Conservation (phyloP, 2,329 filamentous ascomycete species). For the Karstenula rhodostoma region DNA sequence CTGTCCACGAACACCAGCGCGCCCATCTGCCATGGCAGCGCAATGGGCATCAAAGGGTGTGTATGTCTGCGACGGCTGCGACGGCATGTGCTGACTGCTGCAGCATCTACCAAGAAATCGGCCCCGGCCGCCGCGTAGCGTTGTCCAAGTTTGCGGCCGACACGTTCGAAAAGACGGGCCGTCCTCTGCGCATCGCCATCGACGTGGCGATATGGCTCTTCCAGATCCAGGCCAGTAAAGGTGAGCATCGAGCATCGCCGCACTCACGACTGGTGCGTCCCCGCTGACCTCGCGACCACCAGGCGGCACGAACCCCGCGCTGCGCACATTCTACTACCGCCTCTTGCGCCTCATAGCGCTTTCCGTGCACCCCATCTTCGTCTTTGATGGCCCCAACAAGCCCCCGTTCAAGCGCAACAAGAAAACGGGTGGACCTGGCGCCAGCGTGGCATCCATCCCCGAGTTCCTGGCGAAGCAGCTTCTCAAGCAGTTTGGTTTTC, state of each 20-base stretch:
- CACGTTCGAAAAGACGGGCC: conserved; percentile 72
- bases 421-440: conserved; percentile 66
- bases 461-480: conserved; percentile 82
- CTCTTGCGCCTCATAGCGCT: conserved; percentile 78
- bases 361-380: conserved; percentile 86
- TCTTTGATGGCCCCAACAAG: conserved; percentile 88
- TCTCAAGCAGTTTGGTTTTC: conserved; percentile 84
- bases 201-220: conserved; percentile 98
- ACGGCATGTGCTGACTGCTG: conserved; percentile 24
- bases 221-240: conserved; percentile 84
- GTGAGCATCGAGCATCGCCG: conserved; percentile 45
- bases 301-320: conserved; percentile 87
- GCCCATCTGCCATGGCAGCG: background rate
- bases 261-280: conserved; percentile 7
- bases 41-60: conserved; percentile 53
- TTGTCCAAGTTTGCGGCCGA: conserved; percentile 83
- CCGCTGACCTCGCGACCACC: conserved; percentile 21
- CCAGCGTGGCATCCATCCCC: conserved; percentile 70
- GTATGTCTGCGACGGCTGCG: conserved; percentile 3
- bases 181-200: conserved; percentile 85
- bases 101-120: conserved; percentile 91
- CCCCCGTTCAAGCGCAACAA: conserved; percentile 90
- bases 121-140: conserved; percentile 78
- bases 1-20: conserved; percentile 23
- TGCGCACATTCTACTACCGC: conserved; percentile 92